Conservation (phyloP, 1,284 basidiomycete species). For the Tremellales sp. region DNA sequence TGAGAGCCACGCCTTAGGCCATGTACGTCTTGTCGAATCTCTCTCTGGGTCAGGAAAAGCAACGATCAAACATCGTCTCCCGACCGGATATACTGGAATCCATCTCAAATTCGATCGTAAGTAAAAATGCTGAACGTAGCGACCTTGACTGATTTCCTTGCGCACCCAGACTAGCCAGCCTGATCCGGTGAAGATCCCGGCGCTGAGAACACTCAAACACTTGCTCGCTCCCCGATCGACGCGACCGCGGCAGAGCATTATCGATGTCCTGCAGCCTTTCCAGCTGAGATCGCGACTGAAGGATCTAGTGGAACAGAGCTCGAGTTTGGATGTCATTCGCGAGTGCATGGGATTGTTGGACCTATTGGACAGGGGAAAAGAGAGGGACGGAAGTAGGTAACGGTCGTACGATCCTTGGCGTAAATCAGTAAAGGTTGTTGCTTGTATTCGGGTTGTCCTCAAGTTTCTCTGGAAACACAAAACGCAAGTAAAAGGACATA, state of each 20-base stretch:
- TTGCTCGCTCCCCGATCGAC: slow-evolving; percentile 33
- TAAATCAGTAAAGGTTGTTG: too few relatives aligned
- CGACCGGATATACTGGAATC: slow-evolving; percentile 35
- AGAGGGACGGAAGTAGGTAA: slow-evolving; percentile 7
- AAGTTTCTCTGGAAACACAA: too few relatives aligned
- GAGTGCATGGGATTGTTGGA: slow-evolving; percentile 27
- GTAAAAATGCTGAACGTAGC: slow-evolving; percentile 7
- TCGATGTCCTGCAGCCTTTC: slow-evolving; percentile 42
- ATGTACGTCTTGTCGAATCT: slow-evolving; percentile 42
- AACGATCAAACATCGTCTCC: slow-evolving; percentile 27
- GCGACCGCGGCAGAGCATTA: slow-evolving; percentile 33
- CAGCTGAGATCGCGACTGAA: slow-evolving; percentile 31
- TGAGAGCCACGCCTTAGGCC: slow-evolving; percentile 11
- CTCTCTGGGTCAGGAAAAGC: slow-evolving; percentile 39
- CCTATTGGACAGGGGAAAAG: slow-evolving; percentile 28
- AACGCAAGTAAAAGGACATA: too few relatives aligned
- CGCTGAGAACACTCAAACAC: slow-evolving; percentile 38
- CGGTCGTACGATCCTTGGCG: too few relatives aligned
- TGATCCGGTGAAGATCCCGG: slow-evolving; percentile 35
- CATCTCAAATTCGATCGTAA: slow-evolving; percentile 33
- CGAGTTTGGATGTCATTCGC: slow-evolving; percentile 27
- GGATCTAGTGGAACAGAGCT: slow-evolving; percentile 25
- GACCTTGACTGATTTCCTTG: too few relatives aligned
- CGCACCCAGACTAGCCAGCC: slow-evolving; percentile 24
- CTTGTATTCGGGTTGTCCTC: too few relatives aligned